Evolutionary conservation across 1,139 yeast species (phyloP), one percentile per base, ranked within the genome.

Genomic region (Candida neerlandica): DNA sequence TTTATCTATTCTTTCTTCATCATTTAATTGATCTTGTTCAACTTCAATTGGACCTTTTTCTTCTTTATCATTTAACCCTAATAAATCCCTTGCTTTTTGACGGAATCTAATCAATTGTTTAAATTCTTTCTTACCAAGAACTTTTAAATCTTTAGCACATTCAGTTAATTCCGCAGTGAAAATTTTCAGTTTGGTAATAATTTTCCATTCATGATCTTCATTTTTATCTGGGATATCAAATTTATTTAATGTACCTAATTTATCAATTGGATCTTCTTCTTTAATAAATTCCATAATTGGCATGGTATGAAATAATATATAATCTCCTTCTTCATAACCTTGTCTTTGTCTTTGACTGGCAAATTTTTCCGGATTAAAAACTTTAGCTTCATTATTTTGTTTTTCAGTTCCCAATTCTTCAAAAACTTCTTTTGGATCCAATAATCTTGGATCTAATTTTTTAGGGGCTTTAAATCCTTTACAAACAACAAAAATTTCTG

Each of bases 401-500:
- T 85, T 85, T 4, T 85, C 88, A 52, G 85, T 88, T 14, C 86
- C 84, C 55, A 94, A 72, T 66, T 94, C 99, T 70, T 94, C 98
- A 63, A 94, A 94, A 23, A 95, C 98, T 64, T 89, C 91, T 64
- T 81, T 88, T 21, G 98, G 91, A 66, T 95, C 99, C 51, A 95
- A 76, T 51, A 94, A 77, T 62, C 96, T 81, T 43, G 98, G 97
- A 71, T 95, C 99, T 55, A 94, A 70, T 66, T 89, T 91, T 67
- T 91, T 90, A 45, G 99, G 99, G 11, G 98, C 97, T 67, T 91
- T 94, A 73, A 89, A 94, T 14, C 96, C 96, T 68, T 86, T 85
- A 71, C 99, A 94, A 37, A 92, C 97, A 48, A 94, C 99, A 64
- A 94, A 94, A 63, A 95, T 95, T 77, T 94, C 99, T 2, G 99